Evolutionary conservation across 106 monocot species (phyloP).

Genomic region (Dendrobium catenatum): DNA sequence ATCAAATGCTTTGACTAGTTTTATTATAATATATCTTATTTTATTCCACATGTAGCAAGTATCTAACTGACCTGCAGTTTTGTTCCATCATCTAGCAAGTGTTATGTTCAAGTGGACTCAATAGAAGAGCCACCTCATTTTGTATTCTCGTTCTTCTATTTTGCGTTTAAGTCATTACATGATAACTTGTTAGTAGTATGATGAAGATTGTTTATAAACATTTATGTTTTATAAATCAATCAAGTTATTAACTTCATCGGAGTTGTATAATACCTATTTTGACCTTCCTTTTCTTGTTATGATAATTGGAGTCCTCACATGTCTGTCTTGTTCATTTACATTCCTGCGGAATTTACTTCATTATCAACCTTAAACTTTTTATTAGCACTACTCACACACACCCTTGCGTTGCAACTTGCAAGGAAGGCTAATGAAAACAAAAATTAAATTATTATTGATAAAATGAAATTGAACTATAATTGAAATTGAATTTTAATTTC

Average conservation of each 20-base stretch:
- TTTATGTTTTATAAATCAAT: neutral
- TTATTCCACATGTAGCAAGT: too few relatives aligned
- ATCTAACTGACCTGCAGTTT: too few relatives aligned
- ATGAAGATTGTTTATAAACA: neutral
- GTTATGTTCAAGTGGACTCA: too few relatives aligned
- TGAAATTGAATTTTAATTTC: neutral
- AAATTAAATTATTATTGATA: neutral
- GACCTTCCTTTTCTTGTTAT: neutral
- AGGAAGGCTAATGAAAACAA: neutral
- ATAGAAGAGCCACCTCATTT: too few relatives aligned
- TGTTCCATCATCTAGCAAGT: too few relatives aligned
- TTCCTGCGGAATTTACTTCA: neutral
- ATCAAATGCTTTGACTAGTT: too few relatives aligned
- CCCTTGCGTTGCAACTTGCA: neutral
- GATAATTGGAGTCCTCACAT: too few relatives aligned
- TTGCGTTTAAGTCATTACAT: neutral
- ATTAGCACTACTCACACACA: neutral
- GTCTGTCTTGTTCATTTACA: too few relatives aligned
- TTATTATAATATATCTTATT: too few relatives aligned
- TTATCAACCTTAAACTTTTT: neutral
- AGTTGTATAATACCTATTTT: neutral
- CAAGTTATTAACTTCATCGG: neutral
- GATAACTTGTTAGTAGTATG: neutral
- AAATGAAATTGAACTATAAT: neutral
- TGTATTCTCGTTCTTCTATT: neutral